phyloP scores from a whole-genome alignment of 345 rosid species.

The Anastatica hierochuntica region DNA sequence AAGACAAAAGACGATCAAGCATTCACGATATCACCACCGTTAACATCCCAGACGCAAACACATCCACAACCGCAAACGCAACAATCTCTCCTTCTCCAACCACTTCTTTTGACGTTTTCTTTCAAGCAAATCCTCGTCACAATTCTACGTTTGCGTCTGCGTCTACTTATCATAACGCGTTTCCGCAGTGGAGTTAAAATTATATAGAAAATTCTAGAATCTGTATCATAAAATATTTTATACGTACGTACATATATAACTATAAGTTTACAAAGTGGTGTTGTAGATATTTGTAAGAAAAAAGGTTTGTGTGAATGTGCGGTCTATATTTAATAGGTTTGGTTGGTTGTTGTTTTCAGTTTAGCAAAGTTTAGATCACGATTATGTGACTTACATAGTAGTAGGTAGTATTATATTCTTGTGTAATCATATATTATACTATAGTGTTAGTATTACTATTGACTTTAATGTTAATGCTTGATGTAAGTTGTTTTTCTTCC shows the following conservation, averaged over 20 bases:
- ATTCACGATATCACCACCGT: conserved; percentile 95
- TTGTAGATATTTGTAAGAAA: conserved; percentile 19
- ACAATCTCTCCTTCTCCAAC: conserved; percentile 7
- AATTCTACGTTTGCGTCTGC: conserved; percentile 17
- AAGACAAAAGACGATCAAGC: conserved; percentile 93
- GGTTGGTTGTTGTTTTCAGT: conserved; percentile 11
- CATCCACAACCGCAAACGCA: conserved; percentile 13
- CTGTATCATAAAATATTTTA: not conserved
- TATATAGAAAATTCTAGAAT: not conserved
- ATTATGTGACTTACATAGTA: not conserved
- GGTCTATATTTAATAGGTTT: not conserved
- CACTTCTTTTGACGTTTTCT: conserved; percentile 10
- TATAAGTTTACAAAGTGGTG: not conserved
- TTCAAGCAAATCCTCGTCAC: conserved; percentile 1
- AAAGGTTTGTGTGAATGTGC: conserved; percentile 8
- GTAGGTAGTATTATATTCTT: not conserved
- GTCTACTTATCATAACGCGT: conserved; percentile 7
- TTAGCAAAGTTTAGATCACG: not conserved
- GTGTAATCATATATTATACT: not conserved
- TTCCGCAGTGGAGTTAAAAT: conserved; percentile 13
- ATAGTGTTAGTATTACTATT: not conserved
- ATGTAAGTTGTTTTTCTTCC: conserved; percentile 1
- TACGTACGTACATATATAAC: conserved; percentile 5
- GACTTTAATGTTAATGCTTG: conserved; percentile 18
- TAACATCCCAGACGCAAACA: conserved; percentile 36